Evolutionary conservation across 2,329 filamentous ascomycete genomes (phyloP).

Genomic region (Aureobasidium subglaciale): DNA sequence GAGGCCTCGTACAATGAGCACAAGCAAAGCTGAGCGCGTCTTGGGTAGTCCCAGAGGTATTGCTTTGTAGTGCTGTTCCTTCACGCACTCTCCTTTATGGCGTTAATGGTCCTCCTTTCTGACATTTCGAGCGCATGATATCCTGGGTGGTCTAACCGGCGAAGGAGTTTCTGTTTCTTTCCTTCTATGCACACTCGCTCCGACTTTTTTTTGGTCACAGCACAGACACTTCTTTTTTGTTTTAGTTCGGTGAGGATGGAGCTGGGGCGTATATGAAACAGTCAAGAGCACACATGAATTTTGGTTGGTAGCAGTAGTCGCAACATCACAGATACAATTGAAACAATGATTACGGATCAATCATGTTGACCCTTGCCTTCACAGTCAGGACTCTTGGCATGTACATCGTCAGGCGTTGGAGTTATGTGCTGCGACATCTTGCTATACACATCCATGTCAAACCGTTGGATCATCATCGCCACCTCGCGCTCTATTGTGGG

Average conservation of each 20-base stretch:
- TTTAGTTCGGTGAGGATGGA: background rate
- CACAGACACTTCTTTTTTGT: background rate
- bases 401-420: too few relatives aligned
- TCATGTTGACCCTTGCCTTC: too few relatives aligned
- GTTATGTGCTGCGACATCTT: too few relatives aligned
- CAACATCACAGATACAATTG: background rate
- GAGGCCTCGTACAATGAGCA: slow-evolving; percentile 5
- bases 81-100: background rate
- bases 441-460: too few relatives aligned
- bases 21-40: slow-evolving; percentile 10
- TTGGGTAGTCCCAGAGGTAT: slow-evolving; percentile 13
- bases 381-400: too few relatives aligned
- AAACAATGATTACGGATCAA: background rate
- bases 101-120: background rate
- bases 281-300: background rate
- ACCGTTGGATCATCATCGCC: too few relatives aligned
- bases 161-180: background rate
- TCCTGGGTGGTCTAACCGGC: background rate
- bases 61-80: background rate
- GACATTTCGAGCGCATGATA: slow-evolving; percentile 6
- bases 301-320: background rate
- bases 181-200: background rate
- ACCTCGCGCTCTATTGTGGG: too few relatives aligned
- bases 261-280: background rate
- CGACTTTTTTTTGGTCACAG: background rate